phyloP scores from a whole-genome alignment of 2,329 filamentous ascomycete species.

The Ophiostoma piceae region DNA sequence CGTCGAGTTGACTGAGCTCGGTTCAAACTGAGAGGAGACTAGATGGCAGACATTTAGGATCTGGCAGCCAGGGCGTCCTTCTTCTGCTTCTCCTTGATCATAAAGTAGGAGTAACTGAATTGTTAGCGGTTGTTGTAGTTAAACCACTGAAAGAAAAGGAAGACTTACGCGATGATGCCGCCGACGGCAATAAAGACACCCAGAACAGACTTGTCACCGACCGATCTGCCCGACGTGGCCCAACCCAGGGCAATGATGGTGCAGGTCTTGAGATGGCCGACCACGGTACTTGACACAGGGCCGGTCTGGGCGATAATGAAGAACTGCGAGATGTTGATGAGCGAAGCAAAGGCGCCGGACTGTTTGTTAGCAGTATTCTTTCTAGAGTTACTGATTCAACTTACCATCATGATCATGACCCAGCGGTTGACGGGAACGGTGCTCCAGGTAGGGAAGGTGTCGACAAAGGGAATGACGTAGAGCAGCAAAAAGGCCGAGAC shows the following conservation, averaged over 20 bases:
- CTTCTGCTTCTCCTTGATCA: conserved; percentile 31
- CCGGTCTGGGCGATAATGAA: conserved; percentile 59
- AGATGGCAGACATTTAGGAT: conserved; percentile 3
- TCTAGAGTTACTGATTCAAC: conserved; percentile 25
- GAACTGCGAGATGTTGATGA: conserved; percentile 62
- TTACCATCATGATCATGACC: conserved; percentile 55
- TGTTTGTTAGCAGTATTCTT: conserved; percentile 32
- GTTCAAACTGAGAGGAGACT: background rate
- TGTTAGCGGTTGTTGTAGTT: background rate
- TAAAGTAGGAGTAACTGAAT: conserved; percentile 33
- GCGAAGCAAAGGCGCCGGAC: conserved; percentile 58
- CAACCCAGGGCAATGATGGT: conserved; percentile 61
- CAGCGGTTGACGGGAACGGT: conserved; percentile 48
- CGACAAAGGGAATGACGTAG: conserved; percentile 61
- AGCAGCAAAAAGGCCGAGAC: conserved; percentile 58
- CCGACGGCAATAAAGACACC: conserved; percentile 53
- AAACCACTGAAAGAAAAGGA: background rate
- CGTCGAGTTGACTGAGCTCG: background rate
- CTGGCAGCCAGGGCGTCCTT: conserved; percentile 20
- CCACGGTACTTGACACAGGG: conserved; percentile 59
- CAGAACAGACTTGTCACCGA: conserved; percentile 50
- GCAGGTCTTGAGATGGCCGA: conserved; percentile 62
- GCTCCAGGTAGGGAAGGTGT: conserved; percentile 55
- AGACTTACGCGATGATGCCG: conserved; percentile 52
- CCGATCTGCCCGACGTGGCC: conserved; percentile 50